A percentile compares a stretch with the other conserved stretches of the same genome.
Evolutionary conservation across 192 early-diverging fungal genomes (phyloP).

Genomic region (Gigaspora rosea): DNA sequence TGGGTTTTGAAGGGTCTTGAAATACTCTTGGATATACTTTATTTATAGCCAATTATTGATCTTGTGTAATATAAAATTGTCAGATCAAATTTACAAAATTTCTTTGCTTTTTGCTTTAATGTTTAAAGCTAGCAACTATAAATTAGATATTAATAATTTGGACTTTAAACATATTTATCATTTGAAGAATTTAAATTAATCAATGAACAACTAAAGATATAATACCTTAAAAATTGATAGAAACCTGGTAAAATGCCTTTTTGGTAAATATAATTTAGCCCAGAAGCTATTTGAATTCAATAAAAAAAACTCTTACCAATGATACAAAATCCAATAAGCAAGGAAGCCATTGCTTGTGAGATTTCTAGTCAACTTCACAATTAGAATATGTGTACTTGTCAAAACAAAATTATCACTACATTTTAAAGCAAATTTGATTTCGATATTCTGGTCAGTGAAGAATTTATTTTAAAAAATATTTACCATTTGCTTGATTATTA

Average conservation of each 20-base stretch:
- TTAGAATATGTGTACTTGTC: constrained; percentile 28
- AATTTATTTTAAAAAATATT: constrained; percentile 5
- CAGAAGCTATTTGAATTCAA: constrained; percentile 25
- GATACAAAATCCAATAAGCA: not conserved
- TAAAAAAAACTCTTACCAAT: constrained; percentile 15
- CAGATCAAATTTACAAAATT: not conserved
- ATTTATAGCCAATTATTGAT: not conserved
- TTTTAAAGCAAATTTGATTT: constrained; percentile 27
- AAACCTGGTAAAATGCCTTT: too few relatives aligned
- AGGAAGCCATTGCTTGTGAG: constrained; percentile 1
- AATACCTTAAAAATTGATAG: constrained; percentile 2
- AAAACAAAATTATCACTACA: constrained; percentile 21
- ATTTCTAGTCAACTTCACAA: constrained; percentile 18
- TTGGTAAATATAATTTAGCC: too few relatives aligned
- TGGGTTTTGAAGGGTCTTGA: constrained; percentile 10
- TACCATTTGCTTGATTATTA: not conserved
- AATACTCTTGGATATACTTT: not conserved
- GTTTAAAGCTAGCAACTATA: constrained; percentile 5
- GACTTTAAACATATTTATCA: not conserved
- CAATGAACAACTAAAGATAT: constrained; percentile 2
- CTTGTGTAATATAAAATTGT: constrained; percentile 14
- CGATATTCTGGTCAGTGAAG: not conserved
- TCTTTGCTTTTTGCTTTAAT: not conserved
- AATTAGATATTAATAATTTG: not conserved
- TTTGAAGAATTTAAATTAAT: constrained; percentile 21